Conservation (phyloP, 805 yeast genomes). For the Cyberlindnera euphorbiiphila region DNA sequence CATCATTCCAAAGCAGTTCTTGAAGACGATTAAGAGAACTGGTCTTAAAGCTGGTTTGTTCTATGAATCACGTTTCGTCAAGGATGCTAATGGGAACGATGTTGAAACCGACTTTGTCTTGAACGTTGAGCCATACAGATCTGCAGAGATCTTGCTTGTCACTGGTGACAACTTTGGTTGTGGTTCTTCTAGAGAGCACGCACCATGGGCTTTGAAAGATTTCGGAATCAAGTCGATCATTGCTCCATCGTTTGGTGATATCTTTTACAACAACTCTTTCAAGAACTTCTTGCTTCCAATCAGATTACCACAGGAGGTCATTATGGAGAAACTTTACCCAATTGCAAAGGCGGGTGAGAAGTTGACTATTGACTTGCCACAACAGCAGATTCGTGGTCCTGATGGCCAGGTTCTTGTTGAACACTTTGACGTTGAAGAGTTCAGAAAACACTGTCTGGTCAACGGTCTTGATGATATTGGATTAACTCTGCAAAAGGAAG, state of each 20-base stretch:
- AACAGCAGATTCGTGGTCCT: slow-evolving; percentile 69
- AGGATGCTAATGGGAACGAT: slow-evolving; percentile 66
- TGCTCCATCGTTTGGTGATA: slow-evolving; percentile 98
- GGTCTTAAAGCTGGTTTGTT: slow-evolving; percentile 87
- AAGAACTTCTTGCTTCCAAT: slow-evolving; percentile 95
- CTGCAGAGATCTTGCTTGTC: slow-evolving; percentile 80
- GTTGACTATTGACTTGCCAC: slow-evolving; percentile 79
- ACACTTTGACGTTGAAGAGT: slow-evolving; percentile 81
- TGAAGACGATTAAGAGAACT: slow-evolving; percentile 96
- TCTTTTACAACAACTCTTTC: slow-evolving; percentile 94
- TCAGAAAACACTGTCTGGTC: slow-evolving; percentile 91
- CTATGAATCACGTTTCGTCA: slow-evolving; percentile 81
- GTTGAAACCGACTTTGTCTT: slow-evolving; percentile 85
- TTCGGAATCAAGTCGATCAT: slow-evolving; percentile 94
- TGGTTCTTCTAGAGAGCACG: slow-evolving; percentile 99
- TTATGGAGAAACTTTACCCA: slow-evolving; percentile 69
- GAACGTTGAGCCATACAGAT: slow-evolving; percentile 78
- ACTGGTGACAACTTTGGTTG: slow-evolving; percentile 98
- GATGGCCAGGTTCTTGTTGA: slow-evolving; percentile 73
- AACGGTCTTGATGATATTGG: slow-evolving; percentile 98
- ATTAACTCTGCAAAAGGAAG: slow-evolving; percentile 86
- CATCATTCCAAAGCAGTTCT: slow-evolving; percentile 96
- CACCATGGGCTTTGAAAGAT: slow-evolving; percentile 98
- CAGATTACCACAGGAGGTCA: slow-evolving; percentile 77
- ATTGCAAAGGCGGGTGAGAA: slow-evolving; percentile 66